phyloP scores from a whole-genome alignment of 139 green algal species.

The Picochlorum sp. region DNA sequence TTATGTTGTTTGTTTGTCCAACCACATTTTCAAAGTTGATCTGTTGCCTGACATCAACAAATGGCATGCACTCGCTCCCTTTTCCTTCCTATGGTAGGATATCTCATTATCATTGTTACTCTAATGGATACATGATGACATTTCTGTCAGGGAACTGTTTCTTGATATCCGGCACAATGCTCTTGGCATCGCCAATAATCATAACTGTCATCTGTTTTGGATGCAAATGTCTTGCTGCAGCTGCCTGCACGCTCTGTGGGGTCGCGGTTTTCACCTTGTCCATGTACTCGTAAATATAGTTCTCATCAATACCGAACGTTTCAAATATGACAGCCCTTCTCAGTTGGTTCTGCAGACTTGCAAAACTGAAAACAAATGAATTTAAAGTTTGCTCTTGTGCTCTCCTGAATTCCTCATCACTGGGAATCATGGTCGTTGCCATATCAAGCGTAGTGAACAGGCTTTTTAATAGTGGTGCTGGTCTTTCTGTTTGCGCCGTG shows the following conservation, averaged over 20 bases:
- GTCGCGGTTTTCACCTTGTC: constrained; percentile 42
- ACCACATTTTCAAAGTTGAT: neutral
- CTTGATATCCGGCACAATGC: constrained; percentile 18
- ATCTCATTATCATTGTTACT: neutral
- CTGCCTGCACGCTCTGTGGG: constrained; percentile 35
- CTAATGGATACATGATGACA: neutral
- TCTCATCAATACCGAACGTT: constrained; percentile 59
- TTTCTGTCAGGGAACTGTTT: neutral
- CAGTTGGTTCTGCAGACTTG: constrained; percentile 46
- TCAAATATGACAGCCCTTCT: constrained; percentile 45
- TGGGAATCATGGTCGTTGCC: neutral
- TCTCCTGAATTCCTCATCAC: constrained; percentile 15
- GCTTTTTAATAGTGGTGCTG: constrained; percentile 33
- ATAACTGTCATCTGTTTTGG: constrained; percentile 42
- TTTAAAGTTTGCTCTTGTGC: constrained; percentile 59
- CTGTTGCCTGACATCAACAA: too few relatives aligned
- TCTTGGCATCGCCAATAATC: constrained; percentile 29
- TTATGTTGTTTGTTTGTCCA: neutral
- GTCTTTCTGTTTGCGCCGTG: constrained; percentile 45
- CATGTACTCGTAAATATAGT: constrained; percentile 53
- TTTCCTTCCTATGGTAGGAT: neutral
- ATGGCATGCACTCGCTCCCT: too few relatives aligned
- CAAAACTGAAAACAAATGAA: constrained; percentile 79
- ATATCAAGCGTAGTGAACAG: constrained; percentile 23
- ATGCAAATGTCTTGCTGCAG: constrained; percentile 54